Base-by-base conservation (phyloP, 2,329 filamentous ascomycete genomes). In the Cladosporium sp. region DNA sequence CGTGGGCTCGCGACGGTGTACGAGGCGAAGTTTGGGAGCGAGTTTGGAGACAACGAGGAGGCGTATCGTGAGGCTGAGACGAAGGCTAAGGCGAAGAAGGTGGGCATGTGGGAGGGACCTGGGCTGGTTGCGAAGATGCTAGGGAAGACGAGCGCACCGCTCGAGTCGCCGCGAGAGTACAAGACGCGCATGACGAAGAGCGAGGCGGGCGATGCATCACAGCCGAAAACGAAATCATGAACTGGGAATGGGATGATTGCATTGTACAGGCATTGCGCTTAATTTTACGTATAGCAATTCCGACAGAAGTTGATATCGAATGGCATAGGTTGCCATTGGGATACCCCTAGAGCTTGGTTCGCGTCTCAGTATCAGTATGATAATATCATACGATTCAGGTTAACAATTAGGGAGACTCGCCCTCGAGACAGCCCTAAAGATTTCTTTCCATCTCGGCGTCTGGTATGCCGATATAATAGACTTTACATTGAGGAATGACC, bases 1-100 rank as follows among this genome's bases (percentile, higher is more conserved):
- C 84, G 81, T 26, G 95, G 95, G 0, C 80, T 96, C 69, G 95
- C 94, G 49, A 97, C 92, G 2, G 90, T 95, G 3, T 99, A 98
- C 76, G 95, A 98, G 80, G 94, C 92, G 31, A 98, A 96, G 79
- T 86, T 84, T 5, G 95, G 94, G 3, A 90, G 87, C 23, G 95
- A 98, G 76, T 99, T 95, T 82, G 95, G 95, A 28, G 86, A 85
- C 1, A 78, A 72, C 58, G 72, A 89, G 84, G 80, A 82, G 57
- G 77, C 83, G 67, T 94, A 94, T 75, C 84, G 86, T 69, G 83
- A 81, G 67, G 88, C 88, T 6, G 89, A 93, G 79, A 69, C 67
- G 44, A 68, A 74, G 66, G 81, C 79, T 16, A 80, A 76, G 68
- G 71, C 73, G 68, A 78, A 71, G 57, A 76, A 76, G 65, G 72